Evolutionary conservation across 2,329 filamentous ascomycete genomes (phyloP), one percentile per base, ranked within the genome.

Genomic region (Fusarium metavorans): DNA sequence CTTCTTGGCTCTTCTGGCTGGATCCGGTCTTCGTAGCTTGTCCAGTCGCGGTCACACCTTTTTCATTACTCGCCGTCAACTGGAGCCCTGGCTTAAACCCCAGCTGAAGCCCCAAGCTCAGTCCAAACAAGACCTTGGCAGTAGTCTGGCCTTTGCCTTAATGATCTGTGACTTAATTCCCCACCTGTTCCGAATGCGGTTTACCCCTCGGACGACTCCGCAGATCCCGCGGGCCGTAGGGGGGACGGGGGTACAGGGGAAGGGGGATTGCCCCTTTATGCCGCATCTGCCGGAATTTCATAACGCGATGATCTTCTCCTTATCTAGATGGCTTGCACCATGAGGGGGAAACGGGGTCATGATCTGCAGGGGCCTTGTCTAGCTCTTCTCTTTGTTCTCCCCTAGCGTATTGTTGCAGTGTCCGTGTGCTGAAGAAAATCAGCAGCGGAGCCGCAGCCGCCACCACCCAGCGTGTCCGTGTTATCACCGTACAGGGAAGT

Each of bases 381-480:
- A 52, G 48, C 48, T 9, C 18, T 4, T 13, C 9, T 52, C 23
- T 50, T n/a, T 41, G 37, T 41, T 50, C 45, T 50, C 23, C 25
- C 23, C 23, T 50, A 50, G 45, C 45, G 23, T 27, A 5, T 2
- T 2, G 25, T 18, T 37, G 35, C 35, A 18, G 14, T 37, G 35
- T 37, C 9, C 9, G 23, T 18, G 45, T 27, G 23, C 45, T 27
- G 45, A 50, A 27, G 43, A 48, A 16, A 25, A 11, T 23, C 13
- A 48, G 45, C 18, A 52, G 56, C 64, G 64, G 64, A 66, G 41
- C 64, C 64, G 64, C 64, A 66, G 48, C 25, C 8, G 23, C n/a
- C 25, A n/a, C 10, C 48, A 41, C 25, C 43, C 20, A 25, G 25
- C 20, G 23, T 58, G 9, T 27, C 30, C 30, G 52, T 32, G 27